These are phyloP conservation scores for Triticum timopheevii DNA, from an alignment of 176 grass and related monocot genomes.

Conservation along the genomic window DNA sequence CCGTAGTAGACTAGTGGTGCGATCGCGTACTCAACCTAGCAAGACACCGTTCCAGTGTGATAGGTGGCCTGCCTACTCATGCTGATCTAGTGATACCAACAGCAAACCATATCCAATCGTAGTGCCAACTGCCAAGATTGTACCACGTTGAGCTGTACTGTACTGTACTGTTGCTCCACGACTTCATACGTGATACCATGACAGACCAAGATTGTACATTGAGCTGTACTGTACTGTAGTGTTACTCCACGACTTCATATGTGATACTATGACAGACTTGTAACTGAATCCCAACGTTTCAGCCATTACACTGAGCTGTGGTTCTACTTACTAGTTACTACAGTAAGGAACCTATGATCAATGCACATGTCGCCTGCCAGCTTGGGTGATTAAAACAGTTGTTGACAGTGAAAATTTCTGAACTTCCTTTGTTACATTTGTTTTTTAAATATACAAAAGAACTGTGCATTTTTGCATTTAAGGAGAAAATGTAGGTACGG, in stretches of 20 bases:
- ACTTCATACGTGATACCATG: not conserved
- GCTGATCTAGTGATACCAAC: not conserved
- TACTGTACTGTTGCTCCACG: not conserved
- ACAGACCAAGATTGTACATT: not conserved
- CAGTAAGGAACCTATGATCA: not conserved
- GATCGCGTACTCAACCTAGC: not conserved
- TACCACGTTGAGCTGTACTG: not conserved
- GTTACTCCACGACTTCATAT: not conserved
- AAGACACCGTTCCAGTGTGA: not conserved
- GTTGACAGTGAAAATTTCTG: not conserved
- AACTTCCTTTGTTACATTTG: not conserved
- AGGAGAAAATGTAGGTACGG: not conserved
- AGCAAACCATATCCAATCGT: not conserved
- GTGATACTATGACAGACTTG: constrained; percentile 2
- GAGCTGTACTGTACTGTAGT: not conserved
- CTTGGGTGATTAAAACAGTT: not conserved
- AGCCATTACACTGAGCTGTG: not conserved
- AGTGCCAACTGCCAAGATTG: not conserved
- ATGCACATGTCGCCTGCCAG: not conserved
- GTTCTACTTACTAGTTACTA: not conserved
- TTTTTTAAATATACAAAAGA: not conserved
- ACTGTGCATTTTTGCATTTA: not conserved
- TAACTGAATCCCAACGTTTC: not conserved
- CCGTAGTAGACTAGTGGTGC: not conserved
- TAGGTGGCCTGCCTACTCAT: not conserved